Evolutionary conservation across 2,329 filamentous ascomycete species (phyloP).

Genomic region (Dothidotthia symphoricarpi): DNA sequence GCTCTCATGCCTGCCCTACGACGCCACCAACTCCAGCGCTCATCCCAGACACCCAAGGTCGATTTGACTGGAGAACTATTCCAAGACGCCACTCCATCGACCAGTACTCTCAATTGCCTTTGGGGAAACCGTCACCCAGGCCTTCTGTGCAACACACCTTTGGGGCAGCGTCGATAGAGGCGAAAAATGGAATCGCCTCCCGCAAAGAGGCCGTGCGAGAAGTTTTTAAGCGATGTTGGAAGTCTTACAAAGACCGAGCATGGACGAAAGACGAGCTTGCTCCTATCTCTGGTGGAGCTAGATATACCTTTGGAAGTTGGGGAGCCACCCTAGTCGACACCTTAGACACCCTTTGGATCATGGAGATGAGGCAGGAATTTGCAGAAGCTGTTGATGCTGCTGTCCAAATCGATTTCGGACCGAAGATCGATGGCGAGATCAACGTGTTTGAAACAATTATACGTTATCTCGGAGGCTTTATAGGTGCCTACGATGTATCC

Average conservation of each 20-base stretch:
- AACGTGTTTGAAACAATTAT: conserved; percentile 57
- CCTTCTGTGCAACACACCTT: conserved; percentile 9
- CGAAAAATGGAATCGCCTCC: neutral
- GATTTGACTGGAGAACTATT: conserved; percentile 17
- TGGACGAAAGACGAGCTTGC: conserved; percentile 50
- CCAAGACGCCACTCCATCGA: conserved; percentile 8
- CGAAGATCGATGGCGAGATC: conserved; percentile 38
- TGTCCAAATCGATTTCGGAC: conserved; percentile 44
- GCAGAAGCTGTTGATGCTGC: conserved; percentile 45
- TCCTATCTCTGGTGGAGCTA: conserved; percentile 42
- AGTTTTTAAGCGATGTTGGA: conserved; percentile 42
- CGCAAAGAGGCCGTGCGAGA: conserved; percentile 47
- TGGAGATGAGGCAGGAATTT: conserved; percentile 48
- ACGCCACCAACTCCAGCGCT: conserved; percentile 9
- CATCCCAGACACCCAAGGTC: conserved; percentile 11
- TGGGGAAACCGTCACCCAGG: neutral
- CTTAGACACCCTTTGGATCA: conserved; percentile 49
- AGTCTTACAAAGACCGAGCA: conserved; percentile 51
- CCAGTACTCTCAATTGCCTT: conserved; percentile 8
- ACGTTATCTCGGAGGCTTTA: conserved; percentile 80
- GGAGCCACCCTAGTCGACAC: conserved; percentile 47
- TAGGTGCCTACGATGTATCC: conserved; percentile 84
- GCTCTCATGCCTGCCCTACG: conserved; percentile 12
- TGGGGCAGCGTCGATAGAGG: conserved; percentile 1
- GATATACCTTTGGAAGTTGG: conserved; percentile 48